Conservation (phyloP, 2,329 filamentous ascomycete genomes). For the Penicillium thymicola region DNA sequence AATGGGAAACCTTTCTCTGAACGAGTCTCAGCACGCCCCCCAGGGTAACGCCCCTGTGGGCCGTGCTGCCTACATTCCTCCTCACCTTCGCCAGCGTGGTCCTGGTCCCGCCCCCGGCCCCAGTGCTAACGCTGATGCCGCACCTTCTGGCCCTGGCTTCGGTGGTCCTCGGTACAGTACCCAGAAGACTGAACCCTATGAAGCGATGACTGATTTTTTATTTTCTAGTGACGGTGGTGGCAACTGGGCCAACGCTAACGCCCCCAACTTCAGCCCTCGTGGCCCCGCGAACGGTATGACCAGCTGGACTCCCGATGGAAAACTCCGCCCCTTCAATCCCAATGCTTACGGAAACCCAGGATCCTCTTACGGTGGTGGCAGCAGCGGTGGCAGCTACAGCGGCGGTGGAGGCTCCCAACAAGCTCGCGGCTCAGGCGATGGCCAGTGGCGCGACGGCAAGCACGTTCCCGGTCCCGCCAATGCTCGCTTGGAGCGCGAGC, state of each 20-base stretch:
- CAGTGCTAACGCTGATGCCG: slow-evolving; percentile 34
- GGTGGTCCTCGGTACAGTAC: slow-evolving; percentile 35
- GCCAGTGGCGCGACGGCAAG: slow-evolving; percentile 95
- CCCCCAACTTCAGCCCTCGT: slow-evolving; percentile 55
- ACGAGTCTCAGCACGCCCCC: slow-evolving; percentile 60
- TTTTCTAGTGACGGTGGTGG: slow-evolving; percentile 32
- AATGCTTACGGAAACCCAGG: slow-evolving; percentile 60
- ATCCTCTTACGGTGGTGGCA: slow-evolving; percentile 38
- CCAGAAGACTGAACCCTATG: slow-evolving; percentile 11
- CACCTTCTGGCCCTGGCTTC: slow-evolving; percentile 32
- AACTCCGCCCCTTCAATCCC: slow-evolving; percentile 54
- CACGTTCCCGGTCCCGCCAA: slow-evolving; percentile 88
- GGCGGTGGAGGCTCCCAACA: slow-evolving; percentile 27
- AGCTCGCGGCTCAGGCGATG: slow-evolving; percentile 83
- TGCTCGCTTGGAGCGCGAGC: slow-evolving; percentile 85
- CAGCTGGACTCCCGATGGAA: slow-evolving; percentile 36
- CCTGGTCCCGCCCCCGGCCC: slow-evolving; percentile 12
- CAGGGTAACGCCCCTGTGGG: slow-evolving; percentile 47
- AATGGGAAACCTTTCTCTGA: slow-evolving; percentile 47
- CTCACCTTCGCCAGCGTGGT: slow-evolving; percentile 55
- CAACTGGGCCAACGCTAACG: slow-evolving; percentile 57
- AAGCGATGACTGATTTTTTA: slow-evolving; percentile 13
- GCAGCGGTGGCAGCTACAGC: slow-evolving; percentile 52
- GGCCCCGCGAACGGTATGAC: slow-evolving; percentile 40
- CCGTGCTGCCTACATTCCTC: slow-evolving; percentile 64